Evolutionary conservation across 2,329 filamentous ascomycete genomes (phyloP), one percentile per base, ranked within the genome.

Genomic region (Colletotrichum theobromicola): DNA sequence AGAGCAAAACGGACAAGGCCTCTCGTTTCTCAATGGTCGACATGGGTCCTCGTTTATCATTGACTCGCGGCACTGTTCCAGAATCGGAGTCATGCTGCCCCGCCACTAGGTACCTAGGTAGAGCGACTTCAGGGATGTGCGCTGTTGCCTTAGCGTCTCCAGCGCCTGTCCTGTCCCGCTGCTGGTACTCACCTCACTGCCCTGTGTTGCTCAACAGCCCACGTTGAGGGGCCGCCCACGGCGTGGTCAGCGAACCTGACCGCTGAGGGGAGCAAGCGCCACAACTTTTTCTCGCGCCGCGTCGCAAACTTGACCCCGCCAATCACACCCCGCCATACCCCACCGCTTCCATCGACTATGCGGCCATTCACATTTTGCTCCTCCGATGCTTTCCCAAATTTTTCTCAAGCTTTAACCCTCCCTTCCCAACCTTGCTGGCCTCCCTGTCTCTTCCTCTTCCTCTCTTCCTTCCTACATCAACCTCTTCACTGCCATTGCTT

Each of bases 271-370:
- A n/a, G 24, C 60, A 34, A 61, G 65, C 42, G 42, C 53, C 53
- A 67, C 65, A 21, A 58, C 53, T 30, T 58, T 46, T 58, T 58
- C 24, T 26, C 24, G 28, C 53, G 30, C 34, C 42, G 63, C 57
- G 57, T 50, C 69, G 63, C 63, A 42, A 72, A 63, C 72, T 75
- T 13, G 65, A 75, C 73, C 73, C 73, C 70, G 64, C 73, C 73
- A 75, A 75, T 75, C 73, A 75, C 30, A 75, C 73, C 73, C 73
- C 73, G 73, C 70, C 70, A 75, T 64, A 62, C 73, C 73, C 73
- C 73, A 75, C 73, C 73, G 70, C 73, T 60, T 61, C 68, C 46
- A 46, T 42, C 55, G 70, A 72, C 65, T 42, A 65, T 74, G 67
- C 71, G 67, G 67, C 66, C 71, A 66, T 63, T 67, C 57, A 65